Percentiles rank a stretch among this genome's conserved stretches.
These are phyloP conservation scores for Fusarium foetens DNA, from an alignment of 2,329 filamentous ascomycete genomes.

Conservation along the genomic window DNA sequence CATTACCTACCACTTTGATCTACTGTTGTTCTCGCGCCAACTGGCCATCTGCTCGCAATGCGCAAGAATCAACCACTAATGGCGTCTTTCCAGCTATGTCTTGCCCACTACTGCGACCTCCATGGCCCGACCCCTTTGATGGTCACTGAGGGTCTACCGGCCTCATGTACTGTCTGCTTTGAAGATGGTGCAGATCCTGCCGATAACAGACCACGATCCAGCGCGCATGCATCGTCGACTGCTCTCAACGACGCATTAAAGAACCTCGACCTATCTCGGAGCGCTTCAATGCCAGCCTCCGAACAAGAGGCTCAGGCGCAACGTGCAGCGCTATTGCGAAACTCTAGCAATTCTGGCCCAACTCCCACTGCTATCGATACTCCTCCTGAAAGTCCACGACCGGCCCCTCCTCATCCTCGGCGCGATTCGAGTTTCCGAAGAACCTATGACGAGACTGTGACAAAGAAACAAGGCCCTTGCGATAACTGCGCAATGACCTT, in stretches of 20 bases:
- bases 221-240: constrained; percentile 50
- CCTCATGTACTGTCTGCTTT: constrained; percentile 68
- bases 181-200: constrained; percentile 51
- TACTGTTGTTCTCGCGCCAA: constrained; percentile 8
- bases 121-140: constrained; percentile 76
- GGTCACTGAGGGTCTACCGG: constrained; percentile 74
- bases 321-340: constrained; percentile 55
- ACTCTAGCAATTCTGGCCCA: constrained; percentile 51
- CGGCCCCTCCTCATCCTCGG: constrained; percentile 52
- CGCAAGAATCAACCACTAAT: constrained; percentile 48
- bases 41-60: constrained; percentile 40
- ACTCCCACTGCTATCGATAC: constrained; percentile 62
- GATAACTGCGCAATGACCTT: constrained; percentile 76
- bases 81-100: constrained; percentile 66
- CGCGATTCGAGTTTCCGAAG: constrained; percentile 69
- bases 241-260: constrained; percentile 60
- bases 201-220: constrained; percentile 55
- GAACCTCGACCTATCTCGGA: constrained; percentile 59
- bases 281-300: constrained; percentile 55
- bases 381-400: constrained; percentile 66
- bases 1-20: background rate
- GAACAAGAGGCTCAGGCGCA: constrained; percentile 58
- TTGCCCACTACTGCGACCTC: constrained; percentile 77
- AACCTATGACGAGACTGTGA: constrained; percentile 74
- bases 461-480: constrained; percentile 70